phyloP scores from a whole-genome alignment of 345 rosid species.

The Gossypium herbaceum region DNA sequence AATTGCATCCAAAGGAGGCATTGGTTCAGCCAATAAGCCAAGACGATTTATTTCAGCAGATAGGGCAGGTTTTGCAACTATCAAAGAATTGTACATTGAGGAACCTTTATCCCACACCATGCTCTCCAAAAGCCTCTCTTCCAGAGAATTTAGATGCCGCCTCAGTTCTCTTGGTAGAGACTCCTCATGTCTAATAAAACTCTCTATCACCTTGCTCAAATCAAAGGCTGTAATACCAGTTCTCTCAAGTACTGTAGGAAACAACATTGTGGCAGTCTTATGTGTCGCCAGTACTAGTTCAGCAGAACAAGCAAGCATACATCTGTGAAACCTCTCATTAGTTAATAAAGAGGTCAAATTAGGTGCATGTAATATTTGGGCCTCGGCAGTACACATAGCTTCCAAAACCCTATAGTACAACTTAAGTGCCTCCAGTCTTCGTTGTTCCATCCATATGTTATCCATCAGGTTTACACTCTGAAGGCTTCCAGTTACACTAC shows the following conservation, averaged over 20 bases:
- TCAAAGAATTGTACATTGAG: slow-evolving; percentile 91
- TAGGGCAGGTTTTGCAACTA: slow-evolving; percentile 71
- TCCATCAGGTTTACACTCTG: slow-evolving; percentile 84
- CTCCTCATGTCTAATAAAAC: slow-evolving; percentile 95
- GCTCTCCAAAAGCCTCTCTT: slow-evolving; percentile 93
- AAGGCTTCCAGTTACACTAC: slow-evolving; percentile 52
- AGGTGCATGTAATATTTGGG: slow-evolving; percentile 67
- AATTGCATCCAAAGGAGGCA: slow-evolving; percentile 86
- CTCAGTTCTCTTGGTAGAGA: slow-evolving; percentile 94
- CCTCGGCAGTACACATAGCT: slow-evolving; percentile 94
- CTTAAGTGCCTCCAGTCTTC: slow-evolving; percentile 81
- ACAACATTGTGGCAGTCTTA: slow-evolving; percentile 88
- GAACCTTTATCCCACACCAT: slow-evolving; percentile 99
- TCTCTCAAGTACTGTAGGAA: slow-evolving; percentile 92
- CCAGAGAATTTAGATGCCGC: slow-evolving; percentile 92
- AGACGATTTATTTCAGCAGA: slow-evolving; percentile 62
- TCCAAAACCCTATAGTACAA: slow-evolving; percentile 88
- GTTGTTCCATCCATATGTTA: slow-evolving; percentile 91
- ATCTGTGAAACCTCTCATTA: slow-evolving; percentile 94
- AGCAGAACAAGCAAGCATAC: slow-evolving; percentile 97
- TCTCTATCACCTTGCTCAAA: slow-evolving; percentile 96
- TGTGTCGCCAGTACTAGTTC: slow-evolving; percentile 94
- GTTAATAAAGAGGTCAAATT: slow-evolving; percentile 88
- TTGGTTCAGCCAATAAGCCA: slow-evolving; percentile 73
- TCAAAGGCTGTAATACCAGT: slow-evolving; percentile 99